Base-by-base conservation (phyloP, 2,329 filamentous ascomycete species). In the Nigrograna mackinnonii region DNA sequence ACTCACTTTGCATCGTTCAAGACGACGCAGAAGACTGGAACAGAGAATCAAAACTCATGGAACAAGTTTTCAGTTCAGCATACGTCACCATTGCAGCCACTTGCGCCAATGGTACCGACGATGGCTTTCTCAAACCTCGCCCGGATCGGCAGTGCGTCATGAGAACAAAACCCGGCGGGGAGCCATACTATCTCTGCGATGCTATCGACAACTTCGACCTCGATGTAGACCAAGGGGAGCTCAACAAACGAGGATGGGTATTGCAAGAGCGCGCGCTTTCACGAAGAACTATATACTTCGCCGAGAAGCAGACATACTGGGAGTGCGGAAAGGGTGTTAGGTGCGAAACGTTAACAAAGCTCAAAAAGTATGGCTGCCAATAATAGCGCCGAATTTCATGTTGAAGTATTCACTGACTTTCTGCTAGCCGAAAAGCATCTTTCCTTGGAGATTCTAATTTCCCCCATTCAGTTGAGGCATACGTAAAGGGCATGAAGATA, bases 231-330 rank as follows among this genome's bases (percentile, higher is more conserved):
- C 6, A 44, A 12, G 47, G 37, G 3, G 38, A 24, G 2, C 37
- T 61, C 1, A 57, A 54, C 22, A 37, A 37, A 4, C 37, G 56
- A 6, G 56, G 45, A 1, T 60, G 55, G 57, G 54, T 60, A 2
- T 46, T 55, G 5, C 54, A 61, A 43, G 56, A 59, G 38, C 33
- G 49, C 18, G 56, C 48, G 2, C 34, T 61, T 9, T 50, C 58
- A 6, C 47, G 44, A 3, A 33, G 56, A 17, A 54, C 49, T 4
- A 51, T 60, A 6, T 47, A 55, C 34, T 61, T 57, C 35, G 49
- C 56, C 0, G 38, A 49, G 2, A 42, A 31, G 5, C 58, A 61
- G 22, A 42, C 41, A 4, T 61, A 60, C 22, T 61, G 50, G 49
- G 58, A 61, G 24, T 60, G 58, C 22, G 48, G 50, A 2, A 6